Evolutionary conservation across 108 stramenopile genomes (phyloP).

Genomic region (Skeletonema marinoi): DNA sequence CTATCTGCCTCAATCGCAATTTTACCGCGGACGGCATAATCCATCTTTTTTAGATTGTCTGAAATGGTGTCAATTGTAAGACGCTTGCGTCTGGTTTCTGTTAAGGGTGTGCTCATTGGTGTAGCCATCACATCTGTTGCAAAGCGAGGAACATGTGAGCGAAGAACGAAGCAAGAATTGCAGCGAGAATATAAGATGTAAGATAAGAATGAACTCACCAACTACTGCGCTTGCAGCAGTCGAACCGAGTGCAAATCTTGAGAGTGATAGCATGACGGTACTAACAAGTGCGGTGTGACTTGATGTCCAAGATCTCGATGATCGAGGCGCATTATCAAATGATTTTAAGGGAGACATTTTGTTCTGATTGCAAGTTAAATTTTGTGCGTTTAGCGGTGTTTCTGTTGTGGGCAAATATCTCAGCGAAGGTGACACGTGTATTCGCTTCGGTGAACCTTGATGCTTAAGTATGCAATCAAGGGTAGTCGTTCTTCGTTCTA

Average conservation of each 20-base stretch:
- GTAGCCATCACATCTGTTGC: neutral
- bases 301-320: neutral
- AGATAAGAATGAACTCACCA: neutral
- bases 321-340: neutral
- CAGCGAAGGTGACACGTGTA: constrained; percentile 7
- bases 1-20: constrained; percentile 84
- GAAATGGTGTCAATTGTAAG: constrained; percentile 71
- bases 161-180: neutral
- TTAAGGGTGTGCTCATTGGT: neutral
- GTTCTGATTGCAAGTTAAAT: neutral
- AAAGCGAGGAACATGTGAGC: neutral
- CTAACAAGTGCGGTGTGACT: constrained; percentile 1
- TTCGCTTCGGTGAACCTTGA: neutral
- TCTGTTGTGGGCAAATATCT: no score
- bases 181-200: neutral
- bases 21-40: constrained; percentile 88
- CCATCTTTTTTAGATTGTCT: constrained; percentile 68
- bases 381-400: neutral
- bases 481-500: neutral
- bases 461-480: neutral
- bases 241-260: constrained; percentile 15
- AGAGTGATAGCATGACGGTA: constrained; percentile 18
- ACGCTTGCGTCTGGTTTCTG: constrained; percentile 38
- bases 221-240: constrained; percentile 2
- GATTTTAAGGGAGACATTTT: neutral